Percentiles rank a stretch among this genome's conserved stretches.
Evolutionary conservation across 2,329 filamentous ascomycete species (phyloP).

Genomic region (Colletotrichum kahawae): DNA sequence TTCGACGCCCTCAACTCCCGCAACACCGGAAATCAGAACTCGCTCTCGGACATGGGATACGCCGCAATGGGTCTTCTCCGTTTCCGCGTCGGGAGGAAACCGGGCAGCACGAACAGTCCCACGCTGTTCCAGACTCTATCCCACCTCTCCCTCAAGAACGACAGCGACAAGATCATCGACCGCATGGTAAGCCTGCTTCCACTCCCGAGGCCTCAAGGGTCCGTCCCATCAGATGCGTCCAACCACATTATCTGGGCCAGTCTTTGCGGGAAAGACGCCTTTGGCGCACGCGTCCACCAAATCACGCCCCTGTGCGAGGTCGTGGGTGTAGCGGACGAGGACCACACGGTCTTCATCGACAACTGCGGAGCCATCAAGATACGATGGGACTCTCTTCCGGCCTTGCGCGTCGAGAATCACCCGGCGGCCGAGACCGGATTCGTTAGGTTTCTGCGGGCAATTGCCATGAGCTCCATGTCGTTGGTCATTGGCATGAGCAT

Average conservation of each 20-base stretch:
- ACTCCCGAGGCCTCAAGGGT: rapidly evolving
- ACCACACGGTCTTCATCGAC: neutral
- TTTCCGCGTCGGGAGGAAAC: neutral
- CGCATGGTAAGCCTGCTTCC: neutral
- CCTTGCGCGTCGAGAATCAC: neutral
- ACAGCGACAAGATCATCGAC: neutral
- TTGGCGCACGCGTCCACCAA: neutral
- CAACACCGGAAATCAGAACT: neutral
- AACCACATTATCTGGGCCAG: neutral
- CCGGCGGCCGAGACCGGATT: neutral
- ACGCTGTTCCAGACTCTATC: neutral
- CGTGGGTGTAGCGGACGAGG: neutral
- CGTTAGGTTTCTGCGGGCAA: rapidly evolving
- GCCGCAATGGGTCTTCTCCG: neutral
- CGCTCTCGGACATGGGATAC: neutral
- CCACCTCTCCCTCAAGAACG: neutral
- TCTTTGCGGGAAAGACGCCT: neutral
- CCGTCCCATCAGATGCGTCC: neutral
- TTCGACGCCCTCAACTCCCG: neutral
- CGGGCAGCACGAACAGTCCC: neutral
- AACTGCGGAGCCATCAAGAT: neutral
- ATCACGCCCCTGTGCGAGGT: neutral
- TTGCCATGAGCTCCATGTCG: neutral
- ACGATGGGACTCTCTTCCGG: neutral
- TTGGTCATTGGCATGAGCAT: neutral